phyloP scores from a whole-genome alignment of 768 basidiomycete genomes.

The Dentipellis fragilis region DNA sequence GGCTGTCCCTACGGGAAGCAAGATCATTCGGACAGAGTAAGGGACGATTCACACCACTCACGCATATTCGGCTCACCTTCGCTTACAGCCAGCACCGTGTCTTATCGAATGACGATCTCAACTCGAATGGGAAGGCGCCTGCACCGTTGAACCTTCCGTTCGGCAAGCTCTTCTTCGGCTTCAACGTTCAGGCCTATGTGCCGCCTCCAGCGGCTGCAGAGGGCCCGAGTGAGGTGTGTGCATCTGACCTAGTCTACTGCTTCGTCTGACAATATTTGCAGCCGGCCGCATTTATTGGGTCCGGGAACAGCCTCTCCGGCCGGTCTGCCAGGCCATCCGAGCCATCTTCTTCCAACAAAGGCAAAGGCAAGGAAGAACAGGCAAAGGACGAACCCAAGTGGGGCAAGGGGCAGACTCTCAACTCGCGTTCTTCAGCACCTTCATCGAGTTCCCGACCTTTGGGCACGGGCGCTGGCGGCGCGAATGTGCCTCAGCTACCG shows the following conservation, averaged over 20 bases:
- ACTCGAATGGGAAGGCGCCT: slow-evolving; percentile 70
- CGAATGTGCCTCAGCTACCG: slow-evolving; percentile 35
- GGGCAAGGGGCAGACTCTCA: slow-evolving; percentile 34
- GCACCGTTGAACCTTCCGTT: slow-evolving; percentile 85
- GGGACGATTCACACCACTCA: slow-evolving; percentile 21
- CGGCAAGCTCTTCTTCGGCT: slow-evolving; percentile 96
- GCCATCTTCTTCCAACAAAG: slow-evolving; percentile 35
- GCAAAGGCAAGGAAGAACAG: slow-evolving; percentile 38
- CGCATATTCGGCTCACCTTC: slow-evolving; percentile 2
- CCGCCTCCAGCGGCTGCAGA: slow-evolving; percentile 27
- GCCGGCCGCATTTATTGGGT: slow-evolving; percentile 46
- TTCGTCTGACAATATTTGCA: slow-evolving; percentile 9
- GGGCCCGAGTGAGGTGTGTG: slow-evolving; percentile 11
- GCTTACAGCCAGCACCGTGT: slow-evolving; percentile 64
- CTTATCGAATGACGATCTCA: slow-evolving; percentile 71
- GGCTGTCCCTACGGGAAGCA: slow-evolving; percentile 68
- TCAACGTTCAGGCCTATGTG: slow-evolving; percentile 62
- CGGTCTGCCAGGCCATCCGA: slow-evolving; percentile 28
- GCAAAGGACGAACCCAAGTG: slow-evolving; percentile 13
- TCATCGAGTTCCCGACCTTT: slow-evolving; percentile 23
- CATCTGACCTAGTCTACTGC: neutral
- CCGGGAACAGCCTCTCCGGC: slow-evolving; percentile 60
- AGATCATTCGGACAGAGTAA: slow-evolving; percentile 86
- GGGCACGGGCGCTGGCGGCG: slow-evolving; percentile 39
- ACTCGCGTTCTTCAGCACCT: slow-evolving; percentile 32